Conservation (phyloP, 2,329 filamentous ascomycete species). For the Fusarium acutatum region DNA sequence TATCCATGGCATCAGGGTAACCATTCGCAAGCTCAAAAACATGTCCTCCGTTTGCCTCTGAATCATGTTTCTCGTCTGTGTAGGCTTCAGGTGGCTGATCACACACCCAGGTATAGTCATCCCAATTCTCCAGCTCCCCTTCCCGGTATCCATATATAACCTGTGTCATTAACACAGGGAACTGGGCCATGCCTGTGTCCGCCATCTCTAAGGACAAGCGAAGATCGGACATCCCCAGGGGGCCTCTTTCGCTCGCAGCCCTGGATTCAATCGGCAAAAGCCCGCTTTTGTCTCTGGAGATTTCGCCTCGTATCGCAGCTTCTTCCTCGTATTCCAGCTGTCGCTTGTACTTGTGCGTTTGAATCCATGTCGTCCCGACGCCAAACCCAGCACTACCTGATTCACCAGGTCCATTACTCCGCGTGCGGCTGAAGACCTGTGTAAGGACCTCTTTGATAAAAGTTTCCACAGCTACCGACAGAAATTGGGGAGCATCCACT, state of each 20-base stretch:
- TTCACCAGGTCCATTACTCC: slow-evolving; percentile 71
- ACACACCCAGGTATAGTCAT: slow-evolving; percentile 65
- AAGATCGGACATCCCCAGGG: slow-evolving; percentile 81
- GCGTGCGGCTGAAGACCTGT: slow-evolving; percentile 69
- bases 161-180: slow-evolving; percentile 76
- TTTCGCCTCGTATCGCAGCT: slow-evolving; percentile 74
- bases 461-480: slow-evolving; percentile 71
- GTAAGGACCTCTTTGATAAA: slow-evolving; percentile 74
- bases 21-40: slow-evolving; percentile 57
- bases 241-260: slow-evolving; percentile 74
- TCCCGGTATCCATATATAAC: slow-evolving; percentile 78
- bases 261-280: slow-evolving; percentile 84
- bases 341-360: slow-evolving; percentile 79
- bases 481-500: slow-evolving; percentile 68
- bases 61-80: slow-evolving; percentile 43
- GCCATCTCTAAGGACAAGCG: slow-evolving; percentile 78
- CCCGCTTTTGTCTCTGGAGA: slow-evolving; percentile 78
- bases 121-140: slow-evolving; percentile 75
- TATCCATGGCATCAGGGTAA: slow-evolving; percentile 65
- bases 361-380: slow-evolving; percentile 74
- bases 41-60: slow-evolving; percentile 48
- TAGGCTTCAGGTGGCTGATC: slow-evolving; percentile 43
- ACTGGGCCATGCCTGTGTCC: slow-evolving; percentile 78
- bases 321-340: slow-evolving; percentile 82
- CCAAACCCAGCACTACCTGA: slow-evolving; percentile 70